Evolutionary conservation across 345 rosid species (phyloP), one percentile per base, ranked within the genome.

Genomic region (Gossypium bickii): DNA sequence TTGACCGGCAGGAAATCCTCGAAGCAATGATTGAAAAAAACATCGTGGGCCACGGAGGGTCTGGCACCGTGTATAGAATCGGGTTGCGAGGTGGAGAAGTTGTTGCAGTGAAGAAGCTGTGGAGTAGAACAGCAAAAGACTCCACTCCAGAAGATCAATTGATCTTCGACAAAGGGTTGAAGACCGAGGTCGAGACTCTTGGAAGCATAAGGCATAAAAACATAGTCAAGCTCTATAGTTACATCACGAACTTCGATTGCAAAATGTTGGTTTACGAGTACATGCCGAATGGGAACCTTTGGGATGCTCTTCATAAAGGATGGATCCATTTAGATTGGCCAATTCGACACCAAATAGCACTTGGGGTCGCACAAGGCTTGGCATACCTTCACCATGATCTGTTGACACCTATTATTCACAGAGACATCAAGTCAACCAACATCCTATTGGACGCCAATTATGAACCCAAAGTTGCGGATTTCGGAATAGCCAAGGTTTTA

Each of bases 381-480:
- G 97, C 92, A 1, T 94, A 94, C 74, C 97, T 94, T 72, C 98
- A 94, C 78, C 95, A 90, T 76, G 97, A 91, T 83, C 89, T 92
- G 52, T 69, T 84, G 44, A 82, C 81, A 1, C 88, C 97, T 7
- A 89, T 94, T 60, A 88, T 94, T 76, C 98, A 94, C 82, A 83
- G 98, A 69, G 98, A 94, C 81, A 89, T 94, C 80, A 94, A 94
- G 80, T 86, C 98, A 0, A 89, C 97, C 78, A 94, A 94, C 80
- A 86, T 94, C 78, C 80, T 94, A 27, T 80, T 94, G 2, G 97
- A 94, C 75, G 79, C 84, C 29, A 84, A 90, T 70, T 88, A 82
- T 81, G 90, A 86, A 84, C 92, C 98, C 25, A 92, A 92, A 78
- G 90, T 94, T 59, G 98, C 98, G 47, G 97, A 94, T 74, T 94